Percentiles rank a stretch among this genome's conserved stretches.
Conservation (phyloP, 2,329 filamentous ascomycete species). For the Chaetomiaceae sp. region DNA sequence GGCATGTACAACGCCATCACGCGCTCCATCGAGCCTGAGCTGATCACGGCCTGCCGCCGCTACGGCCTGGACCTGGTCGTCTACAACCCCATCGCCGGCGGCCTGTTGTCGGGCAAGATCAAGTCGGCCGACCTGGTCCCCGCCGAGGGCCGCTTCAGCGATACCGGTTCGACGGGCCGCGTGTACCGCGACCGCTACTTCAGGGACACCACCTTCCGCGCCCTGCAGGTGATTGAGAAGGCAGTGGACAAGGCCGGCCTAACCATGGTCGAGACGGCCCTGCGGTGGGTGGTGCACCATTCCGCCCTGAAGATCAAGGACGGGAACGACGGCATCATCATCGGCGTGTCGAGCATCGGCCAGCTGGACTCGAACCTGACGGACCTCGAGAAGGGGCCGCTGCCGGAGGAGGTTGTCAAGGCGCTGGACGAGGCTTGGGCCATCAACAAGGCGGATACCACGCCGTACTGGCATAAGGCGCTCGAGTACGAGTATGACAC, state of each 20-base stretch:
- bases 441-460: slow-evolving; percentile 55
- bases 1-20: slow-evolving; percentile 62
- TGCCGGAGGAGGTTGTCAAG: slow-evolving; percentile 66
- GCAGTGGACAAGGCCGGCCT: slow-evolving; percentile 60
- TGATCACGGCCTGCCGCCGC: slow-evolving; percentile 59
- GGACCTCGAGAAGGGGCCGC: slow-evolving; percentile 53
- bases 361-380: slow-evolving; percentile 48
- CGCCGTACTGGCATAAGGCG: slow-evolving; percentile 54
- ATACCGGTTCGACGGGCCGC: slow-evolving; percentile 34
- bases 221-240: slow-evolving; percentile 57
- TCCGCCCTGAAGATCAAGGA: slow-evolving; percentile 42
- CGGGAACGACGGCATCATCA: slow-evolving; percentile 43
- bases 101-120: slow-evolving; percentile 61
- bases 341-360: slow-evolving; percentile 44
- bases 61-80: slow-evolving; percentile 66
- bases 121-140: slow-evolving; percentile 27
- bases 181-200: slow-evolving; percentile 62
- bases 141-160: slow-evolving; percentile 28
- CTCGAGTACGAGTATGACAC: slow-evolving; percentile 64
- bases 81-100: slow-evolving; percentile 69
- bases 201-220: slow-evolving; percentile 51
- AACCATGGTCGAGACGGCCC: slow-evolving; percentile 60
- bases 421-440: slow-evolving; percentile 73
- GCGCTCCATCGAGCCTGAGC: slow-evolving; percentile 54
- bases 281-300: slow-evolving; percentile 67